phyloP scores from a whole-genome alignment of 2,329 filamentous ascomycete genomes.

The Fonsecaea monophora region DNA sequence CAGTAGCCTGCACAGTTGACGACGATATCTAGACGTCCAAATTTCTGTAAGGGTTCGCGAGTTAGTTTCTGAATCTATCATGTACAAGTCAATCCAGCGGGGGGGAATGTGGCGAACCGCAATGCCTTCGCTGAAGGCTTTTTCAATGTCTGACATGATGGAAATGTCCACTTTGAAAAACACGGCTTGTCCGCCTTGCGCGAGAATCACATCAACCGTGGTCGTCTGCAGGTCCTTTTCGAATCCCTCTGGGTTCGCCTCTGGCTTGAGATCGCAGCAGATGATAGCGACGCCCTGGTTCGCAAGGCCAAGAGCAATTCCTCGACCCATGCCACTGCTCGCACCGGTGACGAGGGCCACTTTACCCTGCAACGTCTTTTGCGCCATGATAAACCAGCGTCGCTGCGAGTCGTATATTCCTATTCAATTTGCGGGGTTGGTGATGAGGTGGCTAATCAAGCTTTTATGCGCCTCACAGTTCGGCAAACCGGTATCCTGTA shows the following conservation, averaged over 20 bases:
- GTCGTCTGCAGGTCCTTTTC: constrained; percentile 18
- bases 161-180: constrained; percentile 56
- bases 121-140: neutral
- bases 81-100: neutral
- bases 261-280: constrained; percentile 4
- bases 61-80: no score
- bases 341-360: constrained; percentile 85
- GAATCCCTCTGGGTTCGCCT: constrained; percentile 16
- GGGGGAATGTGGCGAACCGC: no score
- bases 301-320: constrained; percentile 79
- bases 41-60: neutral
- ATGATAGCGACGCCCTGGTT: constrained; percentile 66
- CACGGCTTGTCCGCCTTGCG: constrained; percentile 47
- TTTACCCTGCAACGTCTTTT: constrained; percentile 59
- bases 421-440: no score
- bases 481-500: no score
- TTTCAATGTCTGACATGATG: constrained; percentile 4
- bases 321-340: constrained; percentile 82
- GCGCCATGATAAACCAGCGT: no score
- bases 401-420: no score
- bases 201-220: constrained; percentile 51
- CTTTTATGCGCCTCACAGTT: no score
- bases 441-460: no score
- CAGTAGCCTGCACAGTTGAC: constrained; percentile 23
- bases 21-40: constrained; percentile 22